Evolutionary conservation across 2,329 filamentous ascomycete species (phyloP).

Genomic region (Xylaria sp.): DNA sequence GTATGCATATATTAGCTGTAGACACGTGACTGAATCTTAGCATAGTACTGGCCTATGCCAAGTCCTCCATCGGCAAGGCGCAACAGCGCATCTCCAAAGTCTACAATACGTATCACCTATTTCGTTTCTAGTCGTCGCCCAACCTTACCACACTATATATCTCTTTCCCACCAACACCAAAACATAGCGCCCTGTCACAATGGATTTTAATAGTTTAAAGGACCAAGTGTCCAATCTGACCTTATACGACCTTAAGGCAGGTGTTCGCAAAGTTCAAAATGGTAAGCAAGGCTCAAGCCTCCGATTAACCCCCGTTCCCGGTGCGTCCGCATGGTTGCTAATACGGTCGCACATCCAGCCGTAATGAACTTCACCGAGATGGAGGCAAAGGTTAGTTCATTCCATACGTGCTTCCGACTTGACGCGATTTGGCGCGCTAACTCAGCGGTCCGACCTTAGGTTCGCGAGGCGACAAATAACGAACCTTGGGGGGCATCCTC

Average conservation of each 20-base stretch:
- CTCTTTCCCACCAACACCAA: slow-evolving; percentile 14
- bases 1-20: slow-evolving; percentile 15
- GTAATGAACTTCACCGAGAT: slow-evolving; percentile 99
- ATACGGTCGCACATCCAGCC: slow-evolving; percentile 62
- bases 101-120: slow-evolving; percentile 12
- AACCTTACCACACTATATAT: slow-evolving; percentile 10
- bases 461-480: slow-evolving; percentile 98
- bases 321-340: slow-evolving; percentile 24
- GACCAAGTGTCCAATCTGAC: slow-evolving; percentile 91
- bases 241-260: slow-evolving; percentile 94
- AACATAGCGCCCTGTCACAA: slow-evolving; percentile 52
- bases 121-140: slow-evolving; percentile 24
- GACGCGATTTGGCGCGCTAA: slow-evolving; percentile 17
- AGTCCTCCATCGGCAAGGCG: slow-evolving; percentile 26
- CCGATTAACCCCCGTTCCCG: not conserved
- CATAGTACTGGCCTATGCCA: slow-evolving; percentile 12
- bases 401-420: not conserved
- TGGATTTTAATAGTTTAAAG: slow-evolving; percentile 88
- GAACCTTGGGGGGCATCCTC: slow-evolving; percentile 94
- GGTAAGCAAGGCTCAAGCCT: slow-evolving; percentile 60
- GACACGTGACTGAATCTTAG: slow-evolving; percentile 18
- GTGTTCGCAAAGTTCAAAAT: slow-evolving; percentile 96
- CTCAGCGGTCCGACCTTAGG: slow-evolving; percentile 59
- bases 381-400: slow-evolving; percentile 70
- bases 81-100: slow-evolving; percentile 32